These are phyloP conservation scores for Lodderomyces oxycetoniae DNA, from an alignment of 1,139 yeast genomes.

Conservation along the genomic window DNA sequence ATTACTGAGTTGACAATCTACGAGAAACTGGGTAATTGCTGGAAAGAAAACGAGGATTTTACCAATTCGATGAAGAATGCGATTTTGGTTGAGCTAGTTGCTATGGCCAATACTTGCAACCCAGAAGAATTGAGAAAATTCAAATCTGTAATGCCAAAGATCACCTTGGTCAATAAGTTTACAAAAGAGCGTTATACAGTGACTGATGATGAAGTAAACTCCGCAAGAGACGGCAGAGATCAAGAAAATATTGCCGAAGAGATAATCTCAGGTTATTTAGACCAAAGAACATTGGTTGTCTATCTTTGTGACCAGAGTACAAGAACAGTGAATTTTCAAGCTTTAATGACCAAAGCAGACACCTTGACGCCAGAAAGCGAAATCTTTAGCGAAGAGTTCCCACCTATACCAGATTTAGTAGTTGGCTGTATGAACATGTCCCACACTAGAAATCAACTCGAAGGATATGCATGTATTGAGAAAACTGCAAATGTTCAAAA, in stretches of 20 bases:
- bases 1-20: conserved; percentile 19
- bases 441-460: conserved; percentile 9
- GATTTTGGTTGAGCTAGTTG: conserved; percentile 22
- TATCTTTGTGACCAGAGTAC: conserved; percentile 19
- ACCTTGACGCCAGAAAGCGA: conserved; percentile 8
- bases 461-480: conserved; percentile 15
- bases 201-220: conserved; percentile 8
- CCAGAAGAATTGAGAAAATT: conserved; percentile 15
- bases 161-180: conserved; percentile 13
- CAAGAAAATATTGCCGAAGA: conserved; percentile 10
- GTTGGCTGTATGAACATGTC: conserved; percentile 13
- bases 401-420: conserved; percentile 17
- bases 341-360: conserved; percentile 3
- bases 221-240: conserved; percentile 1
- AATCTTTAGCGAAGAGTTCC: conserved; percentile 11
- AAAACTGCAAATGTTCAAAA: conserved; percentile 3
- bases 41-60: conserved; percentile 15
- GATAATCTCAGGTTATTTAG: conserved; percentile 11
- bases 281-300: conserved; percentile 15
- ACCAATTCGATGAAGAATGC: conserved; percentile 18
- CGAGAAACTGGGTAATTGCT: conserved; percentile 22
- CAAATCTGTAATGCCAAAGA: conserved; percentile 17
- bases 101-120: conserved; percentile 19
- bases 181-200: conserved; percentile 10
- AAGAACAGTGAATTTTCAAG: conserved; percentile 8